These are phyloP conservation scores for Euphrasia arctica DNA, from an alignment of 305 asterid genomes.

Conservation along the genomic window DNA sequence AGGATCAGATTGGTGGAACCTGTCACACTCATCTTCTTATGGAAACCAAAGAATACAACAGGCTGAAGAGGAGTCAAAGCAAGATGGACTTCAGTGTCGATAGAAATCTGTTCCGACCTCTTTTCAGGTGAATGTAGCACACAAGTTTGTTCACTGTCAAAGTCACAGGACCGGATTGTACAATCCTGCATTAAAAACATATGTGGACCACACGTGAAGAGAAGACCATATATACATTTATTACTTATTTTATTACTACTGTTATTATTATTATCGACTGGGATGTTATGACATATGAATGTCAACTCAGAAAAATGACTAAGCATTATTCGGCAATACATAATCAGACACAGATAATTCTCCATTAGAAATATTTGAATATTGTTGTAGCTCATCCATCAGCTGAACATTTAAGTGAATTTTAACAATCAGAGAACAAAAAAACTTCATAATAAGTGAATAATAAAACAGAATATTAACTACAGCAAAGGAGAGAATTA, in stretches of 20 bases:
- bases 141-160: constrained; percentile 94
- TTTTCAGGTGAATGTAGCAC: constrained; percentile 98
- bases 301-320: constrained; percentile 15
- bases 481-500: background rate
- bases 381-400: constrained; percentile 19
- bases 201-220: constrained; percentile 27
- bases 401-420: constrained; percentile 5
- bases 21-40: constrained; percentile 98
- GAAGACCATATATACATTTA: constrained; percentile 21
- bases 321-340: constrained; percentile 1
- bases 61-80: constrained; percentile 99
- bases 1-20: constrained; percentile 42
- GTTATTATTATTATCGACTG: constrained; percentile 2
- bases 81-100: constrained; percentile 97
- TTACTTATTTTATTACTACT: constrained; percentile 6
- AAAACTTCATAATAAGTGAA: background rate
- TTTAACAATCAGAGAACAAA: constrained; percentile 11
- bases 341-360: constrained; percentile 3
- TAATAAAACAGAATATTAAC: constrained; percentile 18
- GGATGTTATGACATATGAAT: constrained; percentile 1
- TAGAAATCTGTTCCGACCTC: constrained; percentile 87
- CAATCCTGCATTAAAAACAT: constrained; percentile 66
- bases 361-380: background rate
- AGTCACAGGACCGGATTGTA: constrained; percentile 96
- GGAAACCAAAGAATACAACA: constrained; percentile 97